These are phyloP conservation scores for Gnomoniopsis smithogilvyi DNA, from an alignment of 2,329 filamentous ascomycete species.

Conservation along the genomic window DNA sequence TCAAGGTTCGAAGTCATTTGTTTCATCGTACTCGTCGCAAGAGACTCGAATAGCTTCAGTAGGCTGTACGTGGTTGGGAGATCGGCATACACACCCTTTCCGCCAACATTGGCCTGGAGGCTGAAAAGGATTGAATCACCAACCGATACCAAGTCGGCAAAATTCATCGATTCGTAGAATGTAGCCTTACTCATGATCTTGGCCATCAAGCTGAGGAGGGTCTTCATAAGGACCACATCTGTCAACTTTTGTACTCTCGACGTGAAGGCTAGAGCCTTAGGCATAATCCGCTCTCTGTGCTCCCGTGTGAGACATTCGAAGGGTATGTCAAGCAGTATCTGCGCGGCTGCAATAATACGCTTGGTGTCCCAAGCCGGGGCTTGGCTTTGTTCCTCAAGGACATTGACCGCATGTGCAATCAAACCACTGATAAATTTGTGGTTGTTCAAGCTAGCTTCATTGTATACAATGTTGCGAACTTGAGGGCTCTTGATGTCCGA, in stretches of 20 bases:
- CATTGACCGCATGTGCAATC: slow-evolving; percentile 8
- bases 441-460: slow-evolving; percentile 16
- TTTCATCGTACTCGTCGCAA: slow-evolving; percentile 11
- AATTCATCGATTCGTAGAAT: slow-evolving; percentile 47
- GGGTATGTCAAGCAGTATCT: slow-evolving; percentile 30
- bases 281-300: slow-evolving; percentile 42
- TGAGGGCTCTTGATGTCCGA: neutral
- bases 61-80: slow-evolving; percentile 1
- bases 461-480: neutral
- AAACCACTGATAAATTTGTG: slow-evolving; percentile 13
- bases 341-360: slow-evolving; percentile 3
- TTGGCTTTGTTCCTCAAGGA: slow-evolving; percentile 1
- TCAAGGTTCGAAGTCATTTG: slow-evolving; percentile 19
- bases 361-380: neutral
- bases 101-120: neutral
- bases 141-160: slow-evolving; percentile 31
- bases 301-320: slow-evolving; percentile 38
- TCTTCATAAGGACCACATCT: slow-evolving; percentile 23
- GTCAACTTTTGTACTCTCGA: slow-evolving; percentile 17
- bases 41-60: slow-evolving; percentile 12
- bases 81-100: neutral
- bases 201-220: slow-evolving; percentile 41
- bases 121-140: slow-evolving; percentile 21
- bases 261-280: slow-evolving; percentile 27
- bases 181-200: slow-evolving; percentile 51